phyloP scores from a whole-genome alignment of 495 filamentous ascomycete species.

The Penicillium soppii region DNA sequence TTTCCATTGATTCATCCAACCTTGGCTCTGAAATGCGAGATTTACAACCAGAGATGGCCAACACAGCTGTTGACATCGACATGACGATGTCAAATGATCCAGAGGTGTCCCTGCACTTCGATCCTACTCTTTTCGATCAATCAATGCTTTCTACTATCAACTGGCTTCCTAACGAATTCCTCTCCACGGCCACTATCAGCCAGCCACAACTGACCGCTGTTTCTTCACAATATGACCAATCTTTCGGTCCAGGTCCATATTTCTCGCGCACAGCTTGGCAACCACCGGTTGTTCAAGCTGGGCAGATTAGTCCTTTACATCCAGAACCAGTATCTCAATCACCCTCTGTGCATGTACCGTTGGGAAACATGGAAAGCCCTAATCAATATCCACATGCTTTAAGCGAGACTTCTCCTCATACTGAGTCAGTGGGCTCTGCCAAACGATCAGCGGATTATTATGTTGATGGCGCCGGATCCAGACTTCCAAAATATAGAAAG shows the following conservation, averaged over 20 bases:
- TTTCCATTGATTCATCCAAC: constrained; percentile 8
- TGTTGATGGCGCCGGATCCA: constrained; percentile 34
- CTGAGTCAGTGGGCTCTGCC: constrained; percentile 18
- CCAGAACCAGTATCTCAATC: constrained; percentile 22
- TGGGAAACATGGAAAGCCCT: constrained; percentile 20
- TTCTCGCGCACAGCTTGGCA: constrained; percentile 27
- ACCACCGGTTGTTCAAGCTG: constrained; percentile 26
- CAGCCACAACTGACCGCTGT: constrained; percentile 8
- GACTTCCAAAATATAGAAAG: constrained; percentile 31
- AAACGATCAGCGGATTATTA: constrained; percentile 36
- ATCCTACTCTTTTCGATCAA: constrained; percentile 24
- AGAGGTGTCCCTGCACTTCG: constrained; percentile 25
- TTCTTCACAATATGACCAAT: constrained; percentile 19
- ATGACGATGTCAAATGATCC: constrained; percentile 22
- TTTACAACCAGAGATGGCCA: constrained; percentile 14
- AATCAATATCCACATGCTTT: constrained; percentile 15
- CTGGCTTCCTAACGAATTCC: constrained; percentile 36
- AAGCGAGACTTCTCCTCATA: constrained; percentile 20
- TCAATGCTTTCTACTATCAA: constrained; percentile 34
- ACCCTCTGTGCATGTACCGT: constrained; percentile 21
- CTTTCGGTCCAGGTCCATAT: constrained; percentile 12
- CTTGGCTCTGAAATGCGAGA: constrained; percentile 10
- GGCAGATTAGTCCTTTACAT: constrained; percentile 15
- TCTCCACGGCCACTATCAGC: constrained; percentile 12
- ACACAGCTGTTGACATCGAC: constrained; percentile 12